Base-by-base conservation (phyloP, 345 rosid genomes). In the Cochlearia excelsa region DNA sequence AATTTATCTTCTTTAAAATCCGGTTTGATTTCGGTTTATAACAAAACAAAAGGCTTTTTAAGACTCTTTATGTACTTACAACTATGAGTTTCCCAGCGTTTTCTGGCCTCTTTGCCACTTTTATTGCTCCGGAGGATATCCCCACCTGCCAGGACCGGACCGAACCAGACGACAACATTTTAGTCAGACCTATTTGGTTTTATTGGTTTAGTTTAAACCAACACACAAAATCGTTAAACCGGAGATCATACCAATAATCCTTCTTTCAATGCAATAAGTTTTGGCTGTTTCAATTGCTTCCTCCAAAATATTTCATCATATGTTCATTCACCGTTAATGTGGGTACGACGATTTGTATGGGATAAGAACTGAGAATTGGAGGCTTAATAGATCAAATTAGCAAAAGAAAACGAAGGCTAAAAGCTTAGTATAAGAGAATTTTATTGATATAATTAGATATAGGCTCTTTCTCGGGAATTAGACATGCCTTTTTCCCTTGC, bases 41-140 rank as follows among this genome's bases (percentile, higher is more conserved):
- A 16, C 23, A 16, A 16, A 16, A 16, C 23, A 16, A 16, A 16
- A 16, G 10, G 5, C 34, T 49, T 4, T 41, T 59, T 60, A 54
- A 39, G 34, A 37, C 40, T 37, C 40, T 37, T 33, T 26, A 10
- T 37, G 26, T 10, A 75, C 86, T 81, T 70, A 84, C 89, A 47
- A 74, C 84, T 6, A 84, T 74, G 78, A 84, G 90, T 41, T 84
- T 84, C 51, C 87, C 84, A 10, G 81, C 80, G 64, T 84, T 80
- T 78, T 80, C 87, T 26, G 83, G 83, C 59, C 78, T 74, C 68
- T 80, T 78, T 0, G 85, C 90, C 23, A 80, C 77, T 68, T 71
- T 67, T 31, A 84, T 85, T 26, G 85, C 90, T 68, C 87, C 90
- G 1, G 90, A 84, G 5, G 90, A 84, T 70, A 84, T 84, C 29